Evolutionary conservation across 495 filamentous ascomycete species (phyloP).

Genomic region (Collariella sp.): DNA sequence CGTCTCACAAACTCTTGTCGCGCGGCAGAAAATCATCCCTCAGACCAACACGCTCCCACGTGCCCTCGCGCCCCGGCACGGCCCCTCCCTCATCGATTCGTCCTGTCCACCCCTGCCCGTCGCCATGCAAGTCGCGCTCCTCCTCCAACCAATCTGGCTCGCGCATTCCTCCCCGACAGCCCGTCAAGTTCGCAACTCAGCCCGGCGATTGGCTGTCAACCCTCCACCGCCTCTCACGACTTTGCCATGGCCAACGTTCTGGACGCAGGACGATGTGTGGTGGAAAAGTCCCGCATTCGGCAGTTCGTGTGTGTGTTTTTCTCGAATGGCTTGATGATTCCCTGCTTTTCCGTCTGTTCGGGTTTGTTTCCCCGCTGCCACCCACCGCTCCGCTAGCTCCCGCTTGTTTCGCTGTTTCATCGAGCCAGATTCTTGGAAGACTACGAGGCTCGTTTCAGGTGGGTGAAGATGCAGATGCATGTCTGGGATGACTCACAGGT

Average conservation of each 20-base stretch:
- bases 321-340: neutral
- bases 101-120: neutral
- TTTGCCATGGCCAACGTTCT: too few species aligned
- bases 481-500: too few species aligned
- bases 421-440: too few species aligned
- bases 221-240: neutral
- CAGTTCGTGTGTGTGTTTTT: slow-evolving; percentile 8
- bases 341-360: neutral
- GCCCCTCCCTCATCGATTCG: slow-evolving; percentile 6
- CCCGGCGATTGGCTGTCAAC: slow-evolving; percentile 10
- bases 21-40: neutral
- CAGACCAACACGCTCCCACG: neutral
- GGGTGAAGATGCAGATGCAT: too few species aligned
- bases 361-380: too few species aligned
- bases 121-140: slow-evolving; percentile 6
- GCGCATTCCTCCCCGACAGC: neutral
- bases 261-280: too few species aligned
- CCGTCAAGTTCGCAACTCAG: slow-evolving; percentile 10
- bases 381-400: neutral
- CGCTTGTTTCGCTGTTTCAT: slow-evolving; percentile 1
- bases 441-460: too few species aligned
- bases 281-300: slow-evolving; percentile 4
- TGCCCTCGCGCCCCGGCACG: slow-evolving; percentile 1
- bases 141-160: neutral
- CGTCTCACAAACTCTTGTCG: neutral